Conservation (phyloP, 2,329 filamentous ascomycete genomes). For the Acrocalymma vagum region DNA sequence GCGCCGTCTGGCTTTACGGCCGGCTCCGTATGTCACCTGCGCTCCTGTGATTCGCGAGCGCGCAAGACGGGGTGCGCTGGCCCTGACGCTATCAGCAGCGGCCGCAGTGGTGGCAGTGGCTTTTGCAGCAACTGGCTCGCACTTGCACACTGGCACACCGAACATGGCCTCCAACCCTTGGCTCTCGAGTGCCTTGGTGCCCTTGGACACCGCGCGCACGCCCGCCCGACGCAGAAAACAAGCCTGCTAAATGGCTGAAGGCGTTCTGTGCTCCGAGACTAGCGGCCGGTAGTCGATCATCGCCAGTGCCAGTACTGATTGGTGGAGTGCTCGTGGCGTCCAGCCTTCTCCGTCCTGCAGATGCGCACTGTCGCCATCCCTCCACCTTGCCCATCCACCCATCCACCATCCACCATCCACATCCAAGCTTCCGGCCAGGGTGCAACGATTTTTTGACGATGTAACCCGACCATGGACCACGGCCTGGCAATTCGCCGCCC, state of each 20-base stretch:
- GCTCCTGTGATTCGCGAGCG: constrained; percentile 30
- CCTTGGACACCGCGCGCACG: not conserved
- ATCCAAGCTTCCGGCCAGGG: constrained; percentile 31
- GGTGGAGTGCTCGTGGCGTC: constrained; percentile 36
- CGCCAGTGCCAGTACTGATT: constrained; percentile 28
- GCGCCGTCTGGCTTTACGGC: constrained; percentile 34
- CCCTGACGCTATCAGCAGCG: constrained; percentile 37
- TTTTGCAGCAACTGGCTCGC: constrained; percentile 30
- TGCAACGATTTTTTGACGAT: constrained; percentile 37
- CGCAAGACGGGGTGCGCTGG: constrained; percentile 21
- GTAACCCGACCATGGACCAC: constrained; percentile 45
- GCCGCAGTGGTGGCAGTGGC: constrained; percentile 22
- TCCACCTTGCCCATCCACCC: constrained; percentile 25
- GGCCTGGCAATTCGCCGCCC: constrained; percentile 42
- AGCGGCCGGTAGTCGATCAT: constrained; percentile 45
- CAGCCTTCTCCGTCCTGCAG: constrained; percentile 46
- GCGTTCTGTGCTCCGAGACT: constrained; percentile 40
- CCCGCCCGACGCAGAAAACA: constrained; percentile 15
- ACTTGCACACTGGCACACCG: constrained; percentile 27
- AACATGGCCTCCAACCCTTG: no score
- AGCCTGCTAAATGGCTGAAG: constrained; percentile 37
- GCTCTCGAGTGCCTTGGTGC: no score
- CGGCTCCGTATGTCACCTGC: constrained; percentile 37
- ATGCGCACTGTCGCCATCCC: constrained; percentile 35
- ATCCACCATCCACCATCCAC: constrained; percentile 30